These are phyloP conservation scores for Dalbergia oliveri DNA, from an alignment of 306 rosid species.

Conservation along the genomic window DNA sequence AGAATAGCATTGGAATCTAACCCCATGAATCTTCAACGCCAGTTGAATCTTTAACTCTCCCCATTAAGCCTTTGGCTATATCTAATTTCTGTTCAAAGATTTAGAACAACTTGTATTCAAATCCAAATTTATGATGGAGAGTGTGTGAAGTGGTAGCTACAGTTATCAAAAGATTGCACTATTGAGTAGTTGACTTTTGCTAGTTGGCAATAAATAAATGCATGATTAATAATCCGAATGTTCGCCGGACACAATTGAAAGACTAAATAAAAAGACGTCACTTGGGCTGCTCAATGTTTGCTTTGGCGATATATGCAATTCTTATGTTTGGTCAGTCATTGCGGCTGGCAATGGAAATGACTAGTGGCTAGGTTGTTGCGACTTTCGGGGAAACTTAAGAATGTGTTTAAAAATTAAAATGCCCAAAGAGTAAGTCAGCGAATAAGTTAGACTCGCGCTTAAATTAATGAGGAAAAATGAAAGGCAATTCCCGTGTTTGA, in stretches of 20 bases:
- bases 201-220: background rate
- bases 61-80: no score
- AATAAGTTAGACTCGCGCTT: background rate
- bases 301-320: background rate
- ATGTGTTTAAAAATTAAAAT: background rate
- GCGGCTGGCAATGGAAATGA: constrained; percentile 10
- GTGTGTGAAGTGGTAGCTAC: no score
- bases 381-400: background rate
- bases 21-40: no score
- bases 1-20: no score
- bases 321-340: constrained; percentile 2
- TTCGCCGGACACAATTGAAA: constrained; percentile 29
- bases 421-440: background rate
- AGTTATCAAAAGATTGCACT: no score
- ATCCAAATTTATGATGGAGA: no score
- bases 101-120: no score
- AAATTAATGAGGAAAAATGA: background rate
- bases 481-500: background rate
- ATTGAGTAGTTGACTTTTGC: no score
- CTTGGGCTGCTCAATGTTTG: background rate
- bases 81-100: no score
- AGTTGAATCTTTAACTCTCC: no score
- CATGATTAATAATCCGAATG: constrained; percentile 22
- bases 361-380: background rate
- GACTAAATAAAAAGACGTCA: background rate